A percentile compares a stretch with the other conserved stretches of the same genome.
phyloP scores from a whole-genome alignment of 208 protist genomes.

The Phytomonas sp. region DNA sequence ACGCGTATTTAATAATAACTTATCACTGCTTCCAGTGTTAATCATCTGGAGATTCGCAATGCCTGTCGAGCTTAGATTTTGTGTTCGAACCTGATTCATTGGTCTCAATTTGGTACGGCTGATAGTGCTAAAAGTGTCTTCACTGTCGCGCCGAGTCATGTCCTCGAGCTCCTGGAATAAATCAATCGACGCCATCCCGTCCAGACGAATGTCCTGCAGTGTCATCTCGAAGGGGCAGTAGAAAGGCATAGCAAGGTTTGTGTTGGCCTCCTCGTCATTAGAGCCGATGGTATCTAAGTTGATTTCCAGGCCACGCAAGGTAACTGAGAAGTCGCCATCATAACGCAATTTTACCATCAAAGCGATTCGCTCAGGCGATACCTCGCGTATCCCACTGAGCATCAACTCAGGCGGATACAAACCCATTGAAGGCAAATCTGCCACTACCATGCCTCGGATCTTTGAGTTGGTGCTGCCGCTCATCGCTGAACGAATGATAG shows the following conservation, averaged over 20 bases:
- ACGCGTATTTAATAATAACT: neutral
- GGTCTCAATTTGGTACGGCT: neutral
- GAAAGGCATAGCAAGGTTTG: slow-evolving; percentile 67
- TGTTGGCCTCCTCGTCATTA: slow-evolving; percentile 51
- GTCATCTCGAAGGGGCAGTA: slow-evolving; percentile 85
- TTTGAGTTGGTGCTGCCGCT: slow-evolving; percentile 45
- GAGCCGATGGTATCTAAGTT: slow-evolving; percentile 78
- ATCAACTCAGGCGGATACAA: slow-evolving; percentile 58
- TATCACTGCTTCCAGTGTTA: neutral
- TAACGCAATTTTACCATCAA: slow-evolving; percentile 81
- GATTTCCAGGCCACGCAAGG: slow-evolving; percentile 68
- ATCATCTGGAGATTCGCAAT: neutral
- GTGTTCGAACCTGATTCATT: neutral
- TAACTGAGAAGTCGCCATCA: slow-evolving; percentile 68
- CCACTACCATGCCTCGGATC: slow-evolving; percentile 63
- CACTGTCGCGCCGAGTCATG: slow-evolving; percentile 3
- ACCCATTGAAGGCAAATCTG: slow-evolving; percentile 69
- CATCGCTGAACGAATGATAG: slow-evolving; percentile 65
- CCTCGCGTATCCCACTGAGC: slow-evolving; percentile 61
- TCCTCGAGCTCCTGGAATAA: slow-evolving; percentile 63
- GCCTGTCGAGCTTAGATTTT: neutral
- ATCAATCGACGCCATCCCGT: slow-evolving; percentile 76
- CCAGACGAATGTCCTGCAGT: slow-evolving; percentile 63
- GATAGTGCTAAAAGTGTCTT: neutral
- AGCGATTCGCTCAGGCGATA: slow-evolving; percentile 70